Conservation (phyloP, 2,329 filamentous ascomycete genomes). For the Elsinoe perseae region DNA sequence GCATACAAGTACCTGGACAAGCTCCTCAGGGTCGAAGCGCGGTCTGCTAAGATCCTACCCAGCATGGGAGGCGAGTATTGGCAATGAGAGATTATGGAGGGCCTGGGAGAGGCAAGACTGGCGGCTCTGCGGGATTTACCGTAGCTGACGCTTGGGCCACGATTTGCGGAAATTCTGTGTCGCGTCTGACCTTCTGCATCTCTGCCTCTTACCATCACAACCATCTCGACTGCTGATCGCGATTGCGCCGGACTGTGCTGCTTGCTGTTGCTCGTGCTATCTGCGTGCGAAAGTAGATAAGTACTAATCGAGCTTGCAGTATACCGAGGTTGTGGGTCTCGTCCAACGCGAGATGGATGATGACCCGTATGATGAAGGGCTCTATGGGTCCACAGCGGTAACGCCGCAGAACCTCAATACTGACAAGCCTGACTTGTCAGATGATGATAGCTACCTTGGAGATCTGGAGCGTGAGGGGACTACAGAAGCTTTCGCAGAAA, state of each 20-base stretch:
- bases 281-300: background rate
- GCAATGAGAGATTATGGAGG: no score
- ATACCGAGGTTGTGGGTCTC: background rate
- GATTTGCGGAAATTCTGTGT: background rate
- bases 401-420: background rate
- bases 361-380: slow-evolving; percentile 10
- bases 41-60: no score
- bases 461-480: slow-evolving; percentile 4
- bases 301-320: background rate
- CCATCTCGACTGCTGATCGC: background rate
- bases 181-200: background rate
- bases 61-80: no score
- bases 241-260: background rate
- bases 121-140: background rate
- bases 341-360: slow-evolving; percentile 11
- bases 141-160: background rate
- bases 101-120: background rate
- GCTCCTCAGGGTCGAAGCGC: no score
- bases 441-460: slow-evolving; percentile 3
- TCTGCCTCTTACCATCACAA: background rate
- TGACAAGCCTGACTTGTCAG: background rate
- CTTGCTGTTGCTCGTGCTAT: background rate
- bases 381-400: background rate
- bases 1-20: background rate
- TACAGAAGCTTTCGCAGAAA: background rate